Evolutionary conservation across 768 basidiomycete genomes (phyloP).

Genomic region (Hydnum rufescens): DNA sequence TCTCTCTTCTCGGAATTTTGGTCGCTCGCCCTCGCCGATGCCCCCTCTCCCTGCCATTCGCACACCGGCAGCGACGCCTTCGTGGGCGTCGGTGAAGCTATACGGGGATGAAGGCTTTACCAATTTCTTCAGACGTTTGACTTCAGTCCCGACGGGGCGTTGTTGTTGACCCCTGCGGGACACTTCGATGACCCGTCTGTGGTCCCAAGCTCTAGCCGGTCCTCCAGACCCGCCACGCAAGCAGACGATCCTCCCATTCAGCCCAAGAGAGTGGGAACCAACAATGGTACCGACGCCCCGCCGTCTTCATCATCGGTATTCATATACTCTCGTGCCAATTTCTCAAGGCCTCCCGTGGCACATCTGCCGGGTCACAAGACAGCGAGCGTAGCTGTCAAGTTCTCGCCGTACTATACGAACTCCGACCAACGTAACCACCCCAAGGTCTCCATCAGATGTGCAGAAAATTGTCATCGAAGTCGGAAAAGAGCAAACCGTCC

Average conservation of each 20-base stretch:
- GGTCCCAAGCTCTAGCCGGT: slow-evolving; percentile 20
- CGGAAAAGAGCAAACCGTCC: slow-evolving; percentile 38
- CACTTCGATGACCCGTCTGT: slow-evolving; percentile 87
- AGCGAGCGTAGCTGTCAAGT: slow-evolving; percentile 80
- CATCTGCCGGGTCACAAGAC: slow-evolving; percentile 94
- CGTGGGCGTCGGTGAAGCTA: slow-evolving; percentile 52
- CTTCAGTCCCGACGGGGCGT: slow-evolving; percentile 83
- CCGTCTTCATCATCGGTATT: slow-evolving; percentile 52
- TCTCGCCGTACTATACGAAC: slow-evolving; percentile 88
- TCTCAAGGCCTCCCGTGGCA: slow-evolving; percentile 80
- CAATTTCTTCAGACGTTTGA: slow-evolving; percentile 86
- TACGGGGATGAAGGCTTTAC: slow-evolving; percentile 93
- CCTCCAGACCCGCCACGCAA: slow-evolving; percentile 22
- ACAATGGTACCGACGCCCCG: slow-evolving; percentile 2
- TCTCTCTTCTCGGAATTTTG: slow-evolving; percentile 12
- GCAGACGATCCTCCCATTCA: slow-evolving; percentile 9
- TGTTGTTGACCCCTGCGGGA: slow-evolving; percentile 88
- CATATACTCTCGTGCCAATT: slow-evolving; percentile 90
- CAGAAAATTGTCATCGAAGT: slow-evolving; percentile 47
- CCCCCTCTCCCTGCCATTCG: slow-evolving; percentile 88
- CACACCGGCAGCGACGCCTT: slow-evolving; percentile 21
- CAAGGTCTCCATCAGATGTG: slow-evolving; percentile 19
- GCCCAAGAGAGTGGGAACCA: slow-evolving; percentile 3
- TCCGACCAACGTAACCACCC: slow-evolving; percentile 37
- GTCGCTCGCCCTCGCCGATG: slow-evolving; percentile 76